A percentile compares a stretch with the other conserved stretches of the same genome.
These are phyloP conservation scores for Boletus subcaerulescens DNA, from an alignment of 768 basidiomycete genomes.

Conservation along the genomic window DNA sequence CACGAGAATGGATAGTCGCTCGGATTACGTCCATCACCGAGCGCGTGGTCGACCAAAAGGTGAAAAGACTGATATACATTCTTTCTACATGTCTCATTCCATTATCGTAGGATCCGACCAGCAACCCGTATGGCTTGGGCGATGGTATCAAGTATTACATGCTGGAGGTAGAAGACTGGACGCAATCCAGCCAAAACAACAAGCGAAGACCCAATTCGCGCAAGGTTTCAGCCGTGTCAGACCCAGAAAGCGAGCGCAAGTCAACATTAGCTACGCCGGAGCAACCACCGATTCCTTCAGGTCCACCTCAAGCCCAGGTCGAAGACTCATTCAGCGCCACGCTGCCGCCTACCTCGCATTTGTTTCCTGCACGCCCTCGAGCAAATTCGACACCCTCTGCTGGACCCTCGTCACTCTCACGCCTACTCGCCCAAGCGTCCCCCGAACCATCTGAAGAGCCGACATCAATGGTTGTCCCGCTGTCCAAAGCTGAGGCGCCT, in stretches of 20 bases:
- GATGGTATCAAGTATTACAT: constrained; percentile 92
- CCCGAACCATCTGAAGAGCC: constrained; percentile 35
- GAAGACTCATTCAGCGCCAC: constrained; percentile 69
- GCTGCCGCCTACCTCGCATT: constrained; percentile 62
- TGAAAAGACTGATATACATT: constrained; percentile 25
- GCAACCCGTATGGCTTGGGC: constrained; percentile 86
- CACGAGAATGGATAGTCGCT: constrained; percentile 93
- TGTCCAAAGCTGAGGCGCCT: constrained; percentile 30
- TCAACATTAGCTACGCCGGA: constrained; percentile 9
- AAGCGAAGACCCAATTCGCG: constrained; percentile 56
- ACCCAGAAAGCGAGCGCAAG: constrained; percentile 41
- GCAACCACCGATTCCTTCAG: constrained; percentile 40
- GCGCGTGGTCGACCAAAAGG: constrained; percentile 77
- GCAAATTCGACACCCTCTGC: constrained; percentile 66
- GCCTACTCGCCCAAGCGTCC: constrained; percentile 72
- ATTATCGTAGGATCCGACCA: constrained; percentile 61
- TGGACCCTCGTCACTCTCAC: constrained; percentile 77
- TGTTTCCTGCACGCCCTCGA: constrained; percentile 62
- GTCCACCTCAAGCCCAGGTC: constrained; percentile 66
- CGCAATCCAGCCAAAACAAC: constrained; percentile 60
- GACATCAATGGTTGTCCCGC: constrained; percentile 25
- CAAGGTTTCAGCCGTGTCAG: constrained; percentile 42
- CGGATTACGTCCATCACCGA: constrained; percentile 87
- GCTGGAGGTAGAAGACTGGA: constrained; percentile 94
- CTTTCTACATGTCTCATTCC: background rate